Base-by-base conservation (phyloP, 2,329 filamentous ascomycete genomes). In the Xylaria sp. region DNA sequence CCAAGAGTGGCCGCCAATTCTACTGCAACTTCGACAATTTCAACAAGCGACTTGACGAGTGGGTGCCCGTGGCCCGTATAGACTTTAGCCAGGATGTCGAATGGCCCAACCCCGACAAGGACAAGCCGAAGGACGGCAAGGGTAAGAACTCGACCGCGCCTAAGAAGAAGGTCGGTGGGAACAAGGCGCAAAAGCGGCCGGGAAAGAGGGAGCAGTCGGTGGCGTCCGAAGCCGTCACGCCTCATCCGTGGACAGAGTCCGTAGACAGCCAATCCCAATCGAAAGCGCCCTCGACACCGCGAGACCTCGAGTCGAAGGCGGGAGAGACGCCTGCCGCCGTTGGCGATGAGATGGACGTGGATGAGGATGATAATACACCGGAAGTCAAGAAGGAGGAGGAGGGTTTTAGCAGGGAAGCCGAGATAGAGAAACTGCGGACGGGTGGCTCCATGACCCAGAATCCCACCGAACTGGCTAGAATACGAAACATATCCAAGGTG, bases 361-460 rank as follows among this genome's bases (percentile, higher is more conserved):
- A 85, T 55, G 81, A 84, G n/a, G 74, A 76, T 16, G 74, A 76
- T 4, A 61, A 60, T 19, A 45, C 68, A n/a, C 59, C 66, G 6
- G 74, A 77, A 11, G 65, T 71, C 4, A 79, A 78, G 64, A 76
- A 74, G 50, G 76, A 82, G 66, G 79, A 73, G 57, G 74, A 76
- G 11, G 78, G 80, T 4, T 93, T 90, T 68, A 87, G 88, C 59
- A 84, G 89, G 45, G 90, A 96, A 71, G 90, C 95, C 61, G 94
- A 99, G 72, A 97, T 97, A 52, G 94, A 99, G 71, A 96, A 97
- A 70, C 81, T 99, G 8, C 87, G 94, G 39, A 96, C 92, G 2
- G 90, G 91, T 20, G 95, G 94, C 26, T 97, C 92, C 57, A 97
- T 99, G 94, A 99, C 95, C 9, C 95, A 99, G 70, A 97, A 97